Percentiles rank a stretch among this genome's conserved stretches.
These are phyloP conservation scores for Podospora comata DNA, from an alignment of 495 filamentous ascomycete species.

Conservation along the genomic window DNA sequence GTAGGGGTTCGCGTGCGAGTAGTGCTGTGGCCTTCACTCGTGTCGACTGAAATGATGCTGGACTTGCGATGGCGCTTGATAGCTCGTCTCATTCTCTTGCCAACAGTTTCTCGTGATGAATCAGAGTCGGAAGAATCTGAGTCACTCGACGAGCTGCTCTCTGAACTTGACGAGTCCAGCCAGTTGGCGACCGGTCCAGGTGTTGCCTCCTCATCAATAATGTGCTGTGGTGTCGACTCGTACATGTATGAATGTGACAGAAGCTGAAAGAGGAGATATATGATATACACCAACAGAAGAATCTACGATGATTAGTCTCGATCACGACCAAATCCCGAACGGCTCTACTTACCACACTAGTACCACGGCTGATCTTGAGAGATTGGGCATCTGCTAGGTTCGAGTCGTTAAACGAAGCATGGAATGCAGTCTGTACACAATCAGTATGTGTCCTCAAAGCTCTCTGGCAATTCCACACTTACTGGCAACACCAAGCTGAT, in stretches of 20 bases:
- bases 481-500: constrained; percentile 60
- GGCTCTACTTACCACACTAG: constrained; percentile 54
- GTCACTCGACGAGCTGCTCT: constrained; percentile 52
- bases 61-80: constrained; percentile 73
- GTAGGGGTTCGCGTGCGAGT: constrained; percentile 35
- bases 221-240: constrained; percentile 78
- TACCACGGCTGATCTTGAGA: constrained; percentile 78
- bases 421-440: constrained; percentile 63
- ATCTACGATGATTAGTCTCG: constrained; percentile 34
- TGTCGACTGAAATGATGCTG: constrained; percentile 65
- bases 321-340: constrained; percentile 24
- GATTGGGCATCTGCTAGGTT: constrained; percentile 61
- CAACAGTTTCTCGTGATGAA: constrained; percentile 65
- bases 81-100: constrained; percentile 67
- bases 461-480: not conserved
- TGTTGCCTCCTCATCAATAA: constrained; percentile 82
- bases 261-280: constrained; percentile 86
- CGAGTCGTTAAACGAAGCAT: constrained; percentile 67
- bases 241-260: constrained; percentile 90
- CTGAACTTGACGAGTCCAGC: constrained; percentile 66
- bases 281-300: constrained; percentile 71
- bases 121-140: constrained; percentile 60
- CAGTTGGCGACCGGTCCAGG: constrained; percentile 76
- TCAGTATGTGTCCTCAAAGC: not conserved
- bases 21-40: constrained; percentile 31